Conservation (phyloP, 2,329 filamentous ascomycete genomes). For the Talaromyces sp. region DNA sequence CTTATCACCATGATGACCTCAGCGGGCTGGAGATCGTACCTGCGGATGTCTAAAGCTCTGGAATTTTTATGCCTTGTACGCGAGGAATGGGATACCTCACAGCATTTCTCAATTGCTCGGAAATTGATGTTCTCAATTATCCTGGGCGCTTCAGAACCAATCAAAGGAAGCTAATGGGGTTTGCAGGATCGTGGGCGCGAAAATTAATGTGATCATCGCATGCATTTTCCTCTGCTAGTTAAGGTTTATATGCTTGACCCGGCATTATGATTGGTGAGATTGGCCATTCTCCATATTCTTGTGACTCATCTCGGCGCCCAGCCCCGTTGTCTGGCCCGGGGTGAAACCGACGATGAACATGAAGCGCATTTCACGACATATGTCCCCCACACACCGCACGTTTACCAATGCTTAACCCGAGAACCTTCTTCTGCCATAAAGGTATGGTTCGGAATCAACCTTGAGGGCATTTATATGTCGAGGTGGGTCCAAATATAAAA, state of each 20-base stretch:
- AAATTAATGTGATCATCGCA: background rate
- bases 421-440: no score
- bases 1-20: slow-evolving; percentile 10
- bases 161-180: background rate
- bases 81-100: no score
- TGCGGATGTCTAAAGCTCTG: background rate
- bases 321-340: background rate
- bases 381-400: no score
- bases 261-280: background rate
- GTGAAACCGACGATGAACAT: background rate
- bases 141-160: background rate
- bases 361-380: no score
- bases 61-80: background rate
- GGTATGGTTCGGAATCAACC: no score
- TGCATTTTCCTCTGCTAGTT: background rate
- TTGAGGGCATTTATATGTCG: no score
- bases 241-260: background rate
- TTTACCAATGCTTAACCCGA: background rate
- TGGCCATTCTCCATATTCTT: background rate
- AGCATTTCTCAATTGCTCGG: background rate
- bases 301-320: background rate
- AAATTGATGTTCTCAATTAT: background rate
- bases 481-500: no score
- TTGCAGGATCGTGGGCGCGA: background rate
- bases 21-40: background rate